Percentiles rank a stretch among this genome's conserved stretches.
These are phyloP conservation scores for Syzygium syzygioides DNA, from an alignment of 441 rosid species.

Conservation along the genomic window DNA sequence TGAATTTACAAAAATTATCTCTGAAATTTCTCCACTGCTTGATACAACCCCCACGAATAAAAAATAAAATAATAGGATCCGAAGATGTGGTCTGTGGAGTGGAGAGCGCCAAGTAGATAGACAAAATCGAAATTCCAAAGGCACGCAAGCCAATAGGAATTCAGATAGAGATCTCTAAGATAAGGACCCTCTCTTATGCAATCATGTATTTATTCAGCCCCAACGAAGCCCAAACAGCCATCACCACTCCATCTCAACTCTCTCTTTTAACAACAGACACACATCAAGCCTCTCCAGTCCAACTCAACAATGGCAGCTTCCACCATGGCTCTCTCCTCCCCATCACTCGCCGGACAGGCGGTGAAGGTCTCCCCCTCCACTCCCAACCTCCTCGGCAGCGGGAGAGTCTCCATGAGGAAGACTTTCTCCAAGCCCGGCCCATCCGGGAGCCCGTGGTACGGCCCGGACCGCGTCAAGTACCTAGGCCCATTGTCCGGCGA, in stretches of 20 bases:
- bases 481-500: not conserved
- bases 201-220: not conserved
- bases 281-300: not conserved
- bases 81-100: not conserved
- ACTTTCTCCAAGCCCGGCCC: not conserved
- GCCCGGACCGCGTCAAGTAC: slow-evolving; percentile 1
- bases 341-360: not conserved
- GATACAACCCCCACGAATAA: not conserved
- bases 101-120: not conserved
- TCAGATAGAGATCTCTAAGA: slow-evolving; percentile 1
- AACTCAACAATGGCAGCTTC: not conserved
- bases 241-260: not conserved
- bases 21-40: not conserved
- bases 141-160: not conserved
- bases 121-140: not conserved
- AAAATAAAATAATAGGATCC: not conserved
- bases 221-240: not conserved
- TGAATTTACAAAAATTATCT: not conserved
- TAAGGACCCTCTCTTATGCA: not conserved
- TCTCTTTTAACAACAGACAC: not conserved
- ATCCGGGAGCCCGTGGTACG: not conserved
- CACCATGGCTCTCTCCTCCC: slow-evolving; percentile 5
- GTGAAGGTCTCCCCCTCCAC: slow-evolving; percentile 6
- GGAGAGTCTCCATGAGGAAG: slow-evolving; percentile 1
- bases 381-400: not conserved